Percentiles rank a stretch among this genome's conserved stretches.
phyloP scores from a whole-genome alignment of 1,284 basidiomycete genomes.

The Testicularia cyperi region DNA sequence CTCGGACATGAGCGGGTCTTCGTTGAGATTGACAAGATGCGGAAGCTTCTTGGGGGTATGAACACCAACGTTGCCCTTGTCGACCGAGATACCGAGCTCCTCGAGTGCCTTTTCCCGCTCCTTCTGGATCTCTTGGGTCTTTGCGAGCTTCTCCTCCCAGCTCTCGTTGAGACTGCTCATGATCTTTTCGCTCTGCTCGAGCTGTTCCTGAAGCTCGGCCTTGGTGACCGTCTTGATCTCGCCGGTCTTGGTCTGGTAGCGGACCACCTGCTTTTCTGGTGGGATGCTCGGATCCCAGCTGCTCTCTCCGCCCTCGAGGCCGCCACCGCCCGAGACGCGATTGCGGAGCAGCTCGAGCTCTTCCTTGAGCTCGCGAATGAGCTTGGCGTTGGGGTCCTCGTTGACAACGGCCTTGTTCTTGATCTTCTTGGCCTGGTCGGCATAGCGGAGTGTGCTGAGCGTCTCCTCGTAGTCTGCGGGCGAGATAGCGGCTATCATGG shows the following conservation, averaged over 20 bases:
- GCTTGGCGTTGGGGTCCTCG: constrained; percentile 97
- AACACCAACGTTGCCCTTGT: constrained; percentile 88
- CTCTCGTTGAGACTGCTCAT: constrained; percentile 96
- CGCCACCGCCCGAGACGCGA: constrained; percentile 44
- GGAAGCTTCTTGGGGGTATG: constrained; percentile 89
- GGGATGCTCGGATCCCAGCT: constrained; percentile 85
- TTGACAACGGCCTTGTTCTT: constrained; percentile 99
- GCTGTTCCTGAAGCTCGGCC: constrained; percentile 92
- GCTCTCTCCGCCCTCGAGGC: constrained; percentile 65
- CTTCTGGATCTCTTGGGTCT: constrained; percentile 91
- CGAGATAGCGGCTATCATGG: constrained; percentile 86
- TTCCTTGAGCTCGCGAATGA: constrained; percentile 96
- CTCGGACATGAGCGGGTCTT: constrained; percentile 63
- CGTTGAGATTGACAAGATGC: constrained; percentile 55
- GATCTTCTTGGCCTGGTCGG: constrained; percentile 97
- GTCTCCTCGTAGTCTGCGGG: constrained; percentile 98
- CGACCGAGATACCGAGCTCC: constrained; percentile 93
- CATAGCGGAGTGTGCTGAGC: constrained; percentile 88
- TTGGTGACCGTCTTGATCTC: constrained; percentile 93
- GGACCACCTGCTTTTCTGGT: constrained; percentile 91
- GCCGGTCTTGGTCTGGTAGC: constrained; percentile 89
- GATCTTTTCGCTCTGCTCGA: constrained; percentile 92
- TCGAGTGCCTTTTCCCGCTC: constrained; percentile 95
- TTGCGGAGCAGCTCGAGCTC: constrained; percentile 71
- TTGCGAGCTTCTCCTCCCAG: constrained; percentile 92